Base-by-base conservation (phyloP, 495 filamentous ascomycete genomes). In the Usnea hakonensis region DNA sequence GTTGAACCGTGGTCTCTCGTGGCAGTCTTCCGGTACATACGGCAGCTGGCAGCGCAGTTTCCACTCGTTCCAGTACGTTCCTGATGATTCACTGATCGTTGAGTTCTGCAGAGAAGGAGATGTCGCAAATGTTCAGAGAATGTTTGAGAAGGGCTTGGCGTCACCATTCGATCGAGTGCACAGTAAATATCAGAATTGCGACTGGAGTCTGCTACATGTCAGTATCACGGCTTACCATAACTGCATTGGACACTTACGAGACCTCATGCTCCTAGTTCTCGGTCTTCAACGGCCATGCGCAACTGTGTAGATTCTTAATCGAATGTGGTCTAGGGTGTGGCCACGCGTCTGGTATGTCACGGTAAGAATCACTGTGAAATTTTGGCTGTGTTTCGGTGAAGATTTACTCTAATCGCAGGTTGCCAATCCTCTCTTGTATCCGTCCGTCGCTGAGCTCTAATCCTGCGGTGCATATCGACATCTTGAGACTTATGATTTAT, bases 21-120 rank as follows among this genome's bases (percentile, higher is more conserved):
- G 46, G 46, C 10, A 50, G 17, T 30, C 13, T 5, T 50, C 17
- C 11, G 46, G 46, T 26, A 17, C 9, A 0, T 50, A 50, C 46
- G 46, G 46, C 46, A 50, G 4, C 46, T 50, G 46, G 46, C 10
- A 50, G 14, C 2, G 17, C 26, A 50, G 23, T 17, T 30, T 50
- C 46, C 46, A 26, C 13, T 28, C 46, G 0, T 30, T 50, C 26
- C 46, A 26, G 26, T 50, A 50, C 26, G 17, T 50, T 21, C 26
- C 46, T 3, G 11, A 14, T 11, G 26, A 30, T 30, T 16, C 65
- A 38, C 26, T 69, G 41, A 62, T 69, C 10, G 65, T 69, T 38
- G 65, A 68, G 9, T 65, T 69, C 57, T 69, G 68, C 44, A 5
- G 36, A 16, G 43, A 35, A 11, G 68, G 68, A 33, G 67, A 69